Base-by-base conservation (phyloP, 1,139 yeast genomes). In the Pichia sp. region DNA sequence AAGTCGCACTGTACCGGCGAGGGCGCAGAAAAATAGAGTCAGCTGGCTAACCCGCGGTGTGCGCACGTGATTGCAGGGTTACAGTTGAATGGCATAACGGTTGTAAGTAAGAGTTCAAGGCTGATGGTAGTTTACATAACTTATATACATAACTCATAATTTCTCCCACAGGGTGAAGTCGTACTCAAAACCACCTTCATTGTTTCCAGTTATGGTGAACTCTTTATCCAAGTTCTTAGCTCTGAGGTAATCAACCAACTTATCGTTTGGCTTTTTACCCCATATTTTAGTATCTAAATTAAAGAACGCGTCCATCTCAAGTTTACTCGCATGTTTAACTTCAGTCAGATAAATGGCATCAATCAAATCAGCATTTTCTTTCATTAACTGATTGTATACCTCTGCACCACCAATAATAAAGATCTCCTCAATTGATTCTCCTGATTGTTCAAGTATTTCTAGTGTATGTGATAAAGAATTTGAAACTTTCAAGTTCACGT, bases 351-450 rank as follows among this genome's bases (percentile, higher is more conserved):
- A 67, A 38, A 91, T 63, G 32, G 77, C 71, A 38, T 74, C 71
- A 1, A 82, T 74, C 0, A 63, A 63, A 39, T 67, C 69, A 0
- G 64, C 52, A 11, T 43, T 43, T 8, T 42, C 42, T 5, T 19
- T 14, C 35, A 58, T 41, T 24, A 79, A 59, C 34, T 75, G 68
- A 40, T 74, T 71, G 63, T 91, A 91, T 7, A 91, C 68, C 59
- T 89, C 91, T 1, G 93, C 91, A 1, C 99, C 99, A 3, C 99
- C 99, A 49, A 91, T 91, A 28, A 93, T 71, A 56, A 79, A 91
- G 1, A 89, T 69, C 42, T 75, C 71, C 41, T 77, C 82, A 17
- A 79, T 52, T 9, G 34, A 41, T 20, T 56, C 55, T 10, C 20
- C 34, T 2, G 25, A 14, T 31, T 31, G 24, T 14, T 47, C 36